A percentile compares a stretch with the other conserved stretches of the same genome.
Evolutionary conservation across 192 early-diverging fungal species (phyloP).

Genomic region (Gaertneriomyces sp.): DNA sequence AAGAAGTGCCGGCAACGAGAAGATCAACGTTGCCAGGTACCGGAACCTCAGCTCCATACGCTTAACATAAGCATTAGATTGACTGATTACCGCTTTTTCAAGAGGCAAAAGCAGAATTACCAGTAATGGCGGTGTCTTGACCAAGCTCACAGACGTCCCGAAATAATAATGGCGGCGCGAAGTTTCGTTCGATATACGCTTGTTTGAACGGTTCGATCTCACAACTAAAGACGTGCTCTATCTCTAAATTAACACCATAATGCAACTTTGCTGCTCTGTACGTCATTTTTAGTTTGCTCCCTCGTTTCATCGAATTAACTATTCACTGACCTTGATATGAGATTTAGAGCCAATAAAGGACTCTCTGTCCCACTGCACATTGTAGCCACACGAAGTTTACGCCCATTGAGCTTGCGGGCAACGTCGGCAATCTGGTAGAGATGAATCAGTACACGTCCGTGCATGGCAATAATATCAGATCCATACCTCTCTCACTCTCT

Average conservation of each 20-base stretch:
- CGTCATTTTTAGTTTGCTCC: too few relatives aligned
- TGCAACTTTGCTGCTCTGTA: not conserved
- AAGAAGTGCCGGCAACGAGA: conserved; percentile 47
- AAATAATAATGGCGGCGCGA: conserved; percentile 45
- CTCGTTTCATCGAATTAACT: too few relatives aligned
- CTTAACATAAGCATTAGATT: not conserved
- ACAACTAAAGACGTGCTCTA: conserved; percentile 48
- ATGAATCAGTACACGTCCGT: too few relatives aligned
- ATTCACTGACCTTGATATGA: conserved; percentile 31
- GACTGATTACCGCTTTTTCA: too few relatives aligned
- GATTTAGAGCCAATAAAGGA: conserved; percentile 38
- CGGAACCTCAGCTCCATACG: conserved; percentile 35
- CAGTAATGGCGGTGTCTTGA: conserved; percentile 32
- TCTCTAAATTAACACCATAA: conserved; percentile 22
- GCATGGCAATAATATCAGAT: too few relatives aligned
- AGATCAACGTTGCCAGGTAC: conserved; percentile 44
- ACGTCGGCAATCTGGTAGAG: conserved; percentile 8
- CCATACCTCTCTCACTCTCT: too few relatives aligned
- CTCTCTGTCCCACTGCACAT: conserved; percentile 52
- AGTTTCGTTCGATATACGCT: conserved; percentile 52
- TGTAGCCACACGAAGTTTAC: conserved; percentile 40
- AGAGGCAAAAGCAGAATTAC: too few relatives aligned
- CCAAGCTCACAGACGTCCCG: conserved; percentile 44
- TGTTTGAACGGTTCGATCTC: conserved; percentile 54
- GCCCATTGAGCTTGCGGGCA: conserved; percentile 28